phyloP scores from a whole-genome alignment of 2,329 filamentous ascomycete species.

The Proliferodiscus dingleyae region DNA sequence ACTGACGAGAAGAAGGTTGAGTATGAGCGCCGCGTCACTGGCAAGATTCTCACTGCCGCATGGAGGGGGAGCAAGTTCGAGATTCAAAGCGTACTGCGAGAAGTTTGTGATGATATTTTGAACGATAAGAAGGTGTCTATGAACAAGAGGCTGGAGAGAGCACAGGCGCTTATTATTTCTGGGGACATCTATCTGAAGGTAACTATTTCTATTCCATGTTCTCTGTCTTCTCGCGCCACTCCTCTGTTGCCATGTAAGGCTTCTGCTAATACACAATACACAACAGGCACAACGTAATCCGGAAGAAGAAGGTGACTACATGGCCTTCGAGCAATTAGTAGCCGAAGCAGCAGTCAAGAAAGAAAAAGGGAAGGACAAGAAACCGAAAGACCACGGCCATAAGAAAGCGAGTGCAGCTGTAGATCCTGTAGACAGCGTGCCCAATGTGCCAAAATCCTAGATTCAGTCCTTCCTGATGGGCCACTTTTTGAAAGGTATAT shows the following conservation, averaged over 20 bases:
- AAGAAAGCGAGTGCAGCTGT: slow-evolving; percentile 21
- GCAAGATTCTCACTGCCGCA: slow-evolving; percentile 94
- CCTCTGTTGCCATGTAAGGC: no score
- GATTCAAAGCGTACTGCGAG: slow-evolving; percentile 90
- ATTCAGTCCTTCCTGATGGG: no score
- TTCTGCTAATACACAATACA: no score
- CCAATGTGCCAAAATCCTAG: slow-evolving; percentile 37
- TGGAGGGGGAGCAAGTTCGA: slow-evolving; percentile 97
- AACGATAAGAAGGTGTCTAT: slow-evolving; percentile 74
- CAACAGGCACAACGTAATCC: slow-evolving; percentile 81
- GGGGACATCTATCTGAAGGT: slow-evolving; percentile 89
- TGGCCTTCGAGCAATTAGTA: slow-evolving; percentile 97
- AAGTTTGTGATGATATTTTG: slow-evolving; percentile 87
- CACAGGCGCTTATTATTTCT: slow-evolving; percentile 81
- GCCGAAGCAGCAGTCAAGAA: slow-evolving; percentile 96
- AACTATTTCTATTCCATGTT: slow-evolving; percentile 29
- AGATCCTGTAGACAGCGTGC: slow-evolving; percentile 34
- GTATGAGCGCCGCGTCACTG: slow-evolving; percentile 91
- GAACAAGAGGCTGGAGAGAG: slow-evolving; percentile 83
- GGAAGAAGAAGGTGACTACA: slow-evolving; percentile 97
- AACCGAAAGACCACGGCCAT: slow-evolving; percentile 26
- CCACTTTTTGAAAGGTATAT: no score
- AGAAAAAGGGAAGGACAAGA: slow-evolving; percentile 56
- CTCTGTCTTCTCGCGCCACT: not conserved
- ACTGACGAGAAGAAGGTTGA: slow-evolving; percentile 95